Evolutionary conservation across 2,329 filamentous ascomycete genomes (phyloP), one percentile per base, ranked within the genome.

Genomic region (Venturia aucupariae): DNA sequence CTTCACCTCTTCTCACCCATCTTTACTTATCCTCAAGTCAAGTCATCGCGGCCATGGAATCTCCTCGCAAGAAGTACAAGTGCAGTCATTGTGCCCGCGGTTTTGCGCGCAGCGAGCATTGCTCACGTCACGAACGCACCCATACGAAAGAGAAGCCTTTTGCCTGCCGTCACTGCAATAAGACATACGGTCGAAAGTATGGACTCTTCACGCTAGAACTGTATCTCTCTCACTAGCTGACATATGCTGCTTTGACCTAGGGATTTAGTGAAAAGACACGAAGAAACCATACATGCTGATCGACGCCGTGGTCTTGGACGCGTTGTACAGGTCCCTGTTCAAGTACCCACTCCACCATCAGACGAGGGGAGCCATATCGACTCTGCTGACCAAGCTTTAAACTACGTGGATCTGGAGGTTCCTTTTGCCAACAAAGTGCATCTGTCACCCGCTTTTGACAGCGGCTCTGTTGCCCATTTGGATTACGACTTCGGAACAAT

Each of bases 61-160:
- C 51, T 13, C 51, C 51, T 57, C 51, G 51, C 51, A 57, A 57
- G 51, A 57, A 57, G 27, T 57, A 57, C 27, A 35, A 7, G 8
- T 57, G 51, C 19, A 19, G 13, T 17, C 27, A 32, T 27, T 57
- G 51, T 57, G 51, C 51, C 15, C 51, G 51, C 11, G 30, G 27
- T 8, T 57, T 57, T 57, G 51, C 51, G 30, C 51, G 51, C 51
- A 57, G 30, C 17, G 51, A 57, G 17, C 51, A 57, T 57, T 57
- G 51, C 51, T 57, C 51, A 3, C 51, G 51, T 35, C 51, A 57
- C 30, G 51, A 57, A 57, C 51, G 51, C 4, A 57, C 51, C 8
- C 51, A 57, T 35, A 57, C 51, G 10, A 32, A 35, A 17, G 51
- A 57, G 30, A 32, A 35, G 8, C 51, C 51, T 6, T 57, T 57